These are phyloP conservation scores for Cardiospermum halicacabum DNA, from an alignment of 345 rosid species.

Conservation along the genomic window DNA sequence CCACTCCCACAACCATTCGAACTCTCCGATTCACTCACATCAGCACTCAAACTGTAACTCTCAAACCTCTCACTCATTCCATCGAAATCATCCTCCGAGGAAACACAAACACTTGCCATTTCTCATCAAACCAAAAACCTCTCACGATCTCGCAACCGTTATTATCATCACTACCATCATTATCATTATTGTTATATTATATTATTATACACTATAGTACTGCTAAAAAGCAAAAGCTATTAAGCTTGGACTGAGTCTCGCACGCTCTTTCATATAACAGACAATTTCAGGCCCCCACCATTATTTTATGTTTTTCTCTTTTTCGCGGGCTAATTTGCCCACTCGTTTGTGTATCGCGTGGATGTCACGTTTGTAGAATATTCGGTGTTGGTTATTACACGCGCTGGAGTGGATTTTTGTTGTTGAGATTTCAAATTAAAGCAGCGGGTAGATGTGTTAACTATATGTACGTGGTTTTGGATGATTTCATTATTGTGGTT, in stretches of 20 bases:
- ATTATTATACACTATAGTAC: slow-evolving; percentile 2
- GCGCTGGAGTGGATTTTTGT: background rate
- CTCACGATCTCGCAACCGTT: background rate
- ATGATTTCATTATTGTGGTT: slow-evolving; percentile 3
- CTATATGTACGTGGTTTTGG: background rate
- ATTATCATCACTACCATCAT: background rate
- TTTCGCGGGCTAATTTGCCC: background rate
- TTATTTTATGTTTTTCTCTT: slow-evolving; percentile 4
- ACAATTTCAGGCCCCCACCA: slow-evolving; percentile 19
- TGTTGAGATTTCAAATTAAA: background rate
- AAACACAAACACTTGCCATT: slow-evolving; percentile 27
- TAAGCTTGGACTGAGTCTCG: background rate
- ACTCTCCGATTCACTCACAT: slow-evolving; percentile 33
- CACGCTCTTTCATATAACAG: slow-evolving; percentile 8
- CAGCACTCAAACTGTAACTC: slow-evolving; percentile 28
- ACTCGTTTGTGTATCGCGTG: slow-evolving; percentile 4
- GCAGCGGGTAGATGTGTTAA: background rate
- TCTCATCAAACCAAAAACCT: no score
- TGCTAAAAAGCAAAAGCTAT: slow-evolving; percentile 10
- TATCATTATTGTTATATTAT: no score
- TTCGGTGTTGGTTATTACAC: background rate
- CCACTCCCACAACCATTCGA: slow-evolving; percentile 8
- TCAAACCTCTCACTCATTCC: slow-evolving; percentile 26
- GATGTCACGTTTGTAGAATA: background rate
- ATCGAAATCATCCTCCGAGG: slow-evolving; percentile 24